Conservation (phyloP, 768 basidiomycete genomes). For the Rhodotorula toruloides region DNA sequence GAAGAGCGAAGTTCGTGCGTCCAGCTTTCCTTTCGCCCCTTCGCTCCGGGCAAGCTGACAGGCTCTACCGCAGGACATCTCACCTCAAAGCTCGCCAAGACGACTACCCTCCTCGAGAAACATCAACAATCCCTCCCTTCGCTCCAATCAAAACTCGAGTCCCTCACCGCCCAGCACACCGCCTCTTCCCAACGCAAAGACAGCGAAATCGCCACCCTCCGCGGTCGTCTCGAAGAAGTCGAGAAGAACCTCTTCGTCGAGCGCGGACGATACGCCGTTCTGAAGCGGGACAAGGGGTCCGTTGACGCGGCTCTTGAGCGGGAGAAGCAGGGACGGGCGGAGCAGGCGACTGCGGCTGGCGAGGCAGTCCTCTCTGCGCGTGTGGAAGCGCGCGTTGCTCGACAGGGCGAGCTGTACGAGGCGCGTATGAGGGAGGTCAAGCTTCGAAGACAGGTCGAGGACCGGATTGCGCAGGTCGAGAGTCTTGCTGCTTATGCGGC, state of each 20-base stretch:
- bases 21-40: no score
- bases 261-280: no score
- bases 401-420: not conserved
- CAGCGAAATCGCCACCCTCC: conserved; percentile 11
- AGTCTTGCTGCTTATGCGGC: conserved; percentile 16
- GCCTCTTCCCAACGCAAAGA: conserved; percentile 26
- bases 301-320: not conserved
- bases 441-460: conserved; percentile 13
- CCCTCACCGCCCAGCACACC: conserved; percentile 9
- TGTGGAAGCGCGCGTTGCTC: not conserved
- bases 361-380: not conserved
- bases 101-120: conserved; percentile 24
- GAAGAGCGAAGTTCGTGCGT: conserved; percentile 28
- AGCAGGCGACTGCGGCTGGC: not conserved
- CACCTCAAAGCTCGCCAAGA: conserved; percentile 21
- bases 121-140: conserved; percentile 26
- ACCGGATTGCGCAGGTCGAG: conserved; percentile 20
- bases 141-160: conserved; percentile 28
- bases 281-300: not conserved
- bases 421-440: not conserved
- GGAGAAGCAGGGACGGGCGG: conserved; percentile 2
- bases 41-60: not conserved
- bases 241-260: not conserved
- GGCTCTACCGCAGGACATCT: conserved; percentile 14
- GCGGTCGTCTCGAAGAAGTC: not conserved